These are phyloP conservation scores for Penicillium cataractarum DNA, from an alignment of 495 filamentous ascomycete species.

Conservation along the genomic window DNA sequence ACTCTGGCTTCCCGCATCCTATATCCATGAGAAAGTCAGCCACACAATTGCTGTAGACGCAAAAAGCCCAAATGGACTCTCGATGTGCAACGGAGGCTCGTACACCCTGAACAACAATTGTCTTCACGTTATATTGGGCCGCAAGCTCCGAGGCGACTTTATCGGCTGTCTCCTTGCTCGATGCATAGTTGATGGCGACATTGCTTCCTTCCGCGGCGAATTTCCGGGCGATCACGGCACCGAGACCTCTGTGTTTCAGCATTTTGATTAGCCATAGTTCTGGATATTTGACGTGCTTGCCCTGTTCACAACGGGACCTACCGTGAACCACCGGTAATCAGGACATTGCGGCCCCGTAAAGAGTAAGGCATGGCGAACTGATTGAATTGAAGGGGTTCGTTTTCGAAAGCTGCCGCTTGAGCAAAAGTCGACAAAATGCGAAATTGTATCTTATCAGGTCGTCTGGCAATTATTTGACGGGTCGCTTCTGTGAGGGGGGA, in stretches of 20 bases:
- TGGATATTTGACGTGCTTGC: background rate
- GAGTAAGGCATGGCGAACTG: slow-evolving; percentile 59
- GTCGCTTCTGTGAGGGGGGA: slow-evolving; percentile 2
- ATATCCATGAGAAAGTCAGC: background rate
- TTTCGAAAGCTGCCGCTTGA: background rate
- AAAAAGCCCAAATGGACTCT: background rate
- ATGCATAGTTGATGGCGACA: slow-evolving; percentile 71
- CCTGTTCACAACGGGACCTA: slow-evolving; percentile 29
- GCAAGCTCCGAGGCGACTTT: slow-evolving; percentile 55
- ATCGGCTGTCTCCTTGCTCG: slow-evolving; percentile 56
- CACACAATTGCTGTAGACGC: background rate
- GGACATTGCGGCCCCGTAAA: slow-evolving; percentile 63
- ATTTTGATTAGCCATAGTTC: slow-evolving; percentile 6
- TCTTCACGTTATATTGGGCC: slow-evolving; percentile 57
- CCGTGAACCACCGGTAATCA: slow-evolving; percentile 72
- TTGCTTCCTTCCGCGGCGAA: slow-evolving; percentile 70
- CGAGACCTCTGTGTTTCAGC: slow-evolving; percentile 57
- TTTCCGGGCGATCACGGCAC: slow-evolving; percentile 62
- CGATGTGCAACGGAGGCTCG: slow-evolving; percentile 20
- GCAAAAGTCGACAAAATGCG: background rate
- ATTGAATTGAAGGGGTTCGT: background rate
- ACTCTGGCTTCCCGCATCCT: slow-evolving; percentile 62
- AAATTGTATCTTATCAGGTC: background rate
- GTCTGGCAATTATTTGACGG: background rate
- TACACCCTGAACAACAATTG: slow-evolving; percentile 62